Evolutionary conservation across 169 alveolate genomes (phyloP).

Genomic region (Eimeria acervulina): DNA sequence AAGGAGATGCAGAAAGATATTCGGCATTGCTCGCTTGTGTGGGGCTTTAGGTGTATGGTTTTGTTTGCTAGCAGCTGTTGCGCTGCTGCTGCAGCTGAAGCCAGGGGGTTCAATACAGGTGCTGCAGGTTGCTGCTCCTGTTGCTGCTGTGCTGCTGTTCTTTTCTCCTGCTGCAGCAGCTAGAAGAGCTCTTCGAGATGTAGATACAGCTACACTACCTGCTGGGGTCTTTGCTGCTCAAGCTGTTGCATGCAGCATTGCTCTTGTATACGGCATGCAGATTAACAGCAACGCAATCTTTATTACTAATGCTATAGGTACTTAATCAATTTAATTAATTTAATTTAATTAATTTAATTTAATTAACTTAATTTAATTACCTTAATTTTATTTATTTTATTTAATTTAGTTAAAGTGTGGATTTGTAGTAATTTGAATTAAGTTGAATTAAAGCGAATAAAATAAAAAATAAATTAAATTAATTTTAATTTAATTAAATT

Average conservation of each 20-base stretch:
- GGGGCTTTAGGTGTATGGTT: neutral
- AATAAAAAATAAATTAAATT: too few species aligned
- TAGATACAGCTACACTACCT: neutral
- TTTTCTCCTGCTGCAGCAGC: conserved; percentile 25
- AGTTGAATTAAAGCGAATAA: too few species aligned
- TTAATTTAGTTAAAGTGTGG: too few species aligned
- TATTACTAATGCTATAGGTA: neutral
- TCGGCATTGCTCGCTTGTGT: neutral
- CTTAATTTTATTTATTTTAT: too few species aligned
- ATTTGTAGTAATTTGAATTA: too few species aligned
- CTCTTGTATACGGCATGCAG: neutral
- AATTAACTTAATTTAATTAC: too few species aligned
- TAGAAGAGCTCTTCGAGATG: neutral
- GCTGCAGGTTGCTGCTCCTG: too few species aligned
- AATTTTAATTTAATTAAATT: neutral
- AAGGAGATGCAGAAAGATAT: neutral
- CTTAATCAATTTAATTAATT: neutral
- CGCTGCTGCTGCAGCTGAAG: neutral
- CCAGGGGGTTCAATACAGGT: neutral
- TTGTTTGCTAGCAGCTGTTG: neutral
- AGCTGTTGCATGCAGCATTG: neutral
- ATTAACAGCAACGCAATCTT: conserved; percentile 33
- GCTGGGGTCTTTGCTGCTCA: neutral
- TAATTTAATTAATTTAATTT: too few species aligned
- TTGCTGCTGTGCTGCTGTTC: neutral